A percentile compares a stretch with the other conserved stretches of the same genome.
Evolutionary conservation across 2,329 filamentous ascomycete species (phyloP).

Genomic region (Colletotrichum echinochloae): DNA sequence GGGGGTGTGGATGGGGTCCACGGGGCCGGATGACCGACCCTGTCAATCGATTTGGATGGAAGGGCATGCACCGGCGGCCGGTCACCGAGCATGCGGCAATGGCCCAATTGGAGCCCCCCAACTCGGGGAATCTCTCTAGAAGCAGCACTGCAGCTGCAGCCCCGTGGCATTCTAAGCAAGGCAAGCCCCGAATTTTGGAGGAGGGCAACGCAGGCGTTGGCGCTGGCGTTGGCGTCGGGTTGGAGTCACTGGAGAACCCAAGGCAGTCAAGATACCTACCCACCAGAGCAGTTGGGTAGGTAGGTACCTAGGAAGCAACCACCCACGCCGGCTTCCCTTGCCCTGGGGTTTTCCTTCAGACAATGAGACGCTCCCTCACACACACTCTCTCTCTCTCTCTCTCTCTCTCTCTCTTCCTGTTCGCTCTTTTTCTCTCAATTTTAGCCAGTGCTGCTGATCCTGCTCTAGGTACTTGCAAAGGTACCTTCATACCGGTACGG

Average conservation of each 20-base stretch:
- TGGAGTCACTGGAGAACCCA: slow-evolving; percentile 7
- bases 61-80: slow-evolving; percentile 30
- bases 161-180: not conserved
- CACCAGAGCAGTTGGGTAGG: too few relatives aligned
- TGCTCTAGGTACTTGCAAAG: too few relatives aligned
- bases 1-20: not conserved
- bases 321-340: not conserved
- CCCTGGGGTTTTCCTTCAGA: not conserved
- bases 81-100: slow-evolving; percentile 39
- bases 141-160: slow-evolving; percentile 11
- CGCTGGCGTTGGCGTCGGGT: not conserved
- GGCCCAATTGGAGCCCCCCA: slow-evolving; percentile 11
- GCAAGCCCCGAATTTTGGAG: slow-evolving; percentile 16
- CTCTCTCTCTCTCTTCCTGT: not conserved
- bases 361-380: not conserved
- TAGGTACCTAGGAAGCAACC: not conserved
- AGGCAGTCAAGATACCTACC: not conserved
- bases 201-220: not conserved
- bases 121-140: slow-evolving; percentile 23
- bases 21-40: not conserved
- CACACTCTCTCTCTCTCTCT: not conserved
- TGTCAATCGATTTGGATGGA: slow-evolving; percentile 5
- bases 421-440: slow-evolving; percentile 3
- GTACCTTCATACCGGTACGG: too few relatives aligned
- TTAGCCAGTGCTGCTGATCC: not conserved